Evolutionary conservation across 1,139 yeast genomes (phyloP).

Genomic region (Geotrichum phurueaensis): DNA sequence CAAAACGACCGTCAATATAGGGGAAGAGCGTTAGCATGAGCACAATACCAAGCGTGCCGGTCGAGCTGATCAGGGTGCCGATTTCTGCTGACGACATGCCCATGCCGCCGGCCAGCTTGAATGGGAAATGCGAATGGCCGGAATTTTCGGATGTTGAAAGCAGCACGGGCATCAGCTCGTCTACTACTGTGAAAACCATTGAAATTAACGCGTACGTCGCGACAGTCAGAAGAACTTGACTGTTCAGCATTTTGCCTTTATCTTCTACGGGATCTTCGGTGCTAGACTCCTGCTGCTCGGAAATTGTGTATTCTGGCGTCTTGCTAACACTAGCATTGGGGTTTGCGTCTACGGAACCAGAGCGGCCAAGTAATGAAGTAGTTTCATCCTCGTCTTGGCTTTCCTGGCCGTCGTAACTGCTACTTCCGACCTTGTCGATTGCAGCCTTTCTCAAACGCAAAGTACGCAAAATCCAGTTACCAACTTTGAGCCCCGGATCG

Average conservation of each 20-base stretch:
- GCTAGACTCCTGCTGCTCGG: background rate
- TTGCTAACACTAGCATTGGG: background rate
- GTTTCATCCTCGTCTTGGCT: constrained; percentile 14
- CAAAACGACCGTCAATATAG: constrained; percentile 46
- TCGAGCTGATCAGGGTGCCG: constrained; percentile 49
- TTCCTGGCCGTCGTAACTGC: background rate
- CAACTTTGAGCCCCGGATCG: constrained; percentile 51
- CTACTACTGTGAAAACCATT: constrained; percentile 49
- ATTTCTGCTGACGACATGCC: constrained; percentile 45
- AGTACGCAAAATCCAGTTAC: constrained; percentile 41
- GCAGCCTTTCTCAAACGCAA: constrained; percentile 31
- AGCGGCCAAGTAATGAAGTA: background rate
- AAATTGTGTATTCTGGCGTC: background rate
- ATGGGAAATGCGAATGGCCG: constrained; percentile 41
- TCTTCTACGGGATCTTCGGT: background rate
- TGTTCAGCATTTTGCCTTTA: constrained; percentile 25
- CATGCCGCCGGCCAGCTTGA: constrained; percentile 45
- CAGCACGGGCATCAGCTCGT: constrained; percentile 56
- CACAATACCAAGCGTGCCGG: constrained; percentile 53
- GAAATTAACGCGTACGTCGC: constrained; percentile 38
- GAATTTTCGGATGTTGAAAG: constrained; percentile 41
- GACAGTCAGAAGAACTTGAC: constrained; percentile 41
- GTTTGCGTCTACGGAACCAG: background rate
- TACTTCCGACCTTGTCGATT: background rate
- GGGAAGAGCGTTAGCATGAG: constrained; percentile 52